phyloP scores from a whole-genome alignment of 192 early-diverging fungal genomes.

The Coemansia sp. region DNA sequence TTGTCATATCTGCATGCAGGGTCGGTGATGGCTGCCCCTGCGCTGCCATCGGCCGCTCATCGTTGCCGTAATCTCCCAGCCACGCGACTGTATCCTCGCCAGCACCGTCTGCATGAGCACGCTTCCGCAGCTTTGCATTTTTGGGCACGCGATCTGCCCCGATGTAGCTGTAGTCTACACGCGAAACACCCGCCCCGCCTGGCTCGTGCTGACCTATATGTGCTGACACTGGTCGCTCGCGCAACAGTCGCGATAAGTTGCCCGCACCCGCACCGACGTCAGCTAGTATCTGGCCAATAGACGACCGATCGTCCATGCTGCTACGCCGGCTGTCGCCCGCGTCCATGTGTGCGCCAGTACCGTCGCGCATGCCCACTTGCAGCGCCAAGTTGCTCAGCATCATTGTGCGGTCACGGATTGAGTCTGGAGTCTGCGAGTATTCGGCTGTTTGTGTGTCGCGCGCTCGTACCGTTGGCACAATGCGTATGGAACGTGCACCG shows the following conservation, averaged over 20 bases:
- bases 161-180: constrained; percentile 27
- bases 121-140: constrained; percentile 28
- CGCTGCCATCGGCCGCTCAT: background rate
- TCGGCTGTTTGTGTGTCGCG: constrained; percentile 16
- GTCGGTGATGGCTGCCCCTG: constrained; percentile 13
- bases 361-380: constrained; percentile 24
- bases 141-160: constrained; percentile 36
- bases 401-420: constrained; percentile 52
- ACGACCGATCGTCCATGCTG: constrained; percentile 41
- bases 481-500: constrained; percentile 30
- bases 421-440: constrained; percentile 51
- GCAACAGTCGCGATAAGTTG: constrained; percentile 43
- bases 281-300: constrained; percentile 40
- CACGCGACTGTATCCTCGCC: background rate
- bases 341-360: constrained; percentile 5
- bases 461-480: constrained; percentile 4
- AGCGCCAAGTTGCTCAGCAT: constrained; percentile 35
- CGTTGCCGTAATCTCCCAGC: constrained; percentile 16
- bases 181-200: constrained; percentile 17
- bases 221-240: constrained; percentile 29
- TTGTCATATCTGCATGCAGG: constrained; percentile 9
- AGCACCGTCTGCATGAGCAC: background rate
- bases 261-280: constrained; percentile 17
- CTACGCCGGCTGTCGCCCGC: constrained; percentile 19
- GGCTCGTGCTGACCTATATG: background rate